Evolutionary conservation across 2,329 filamentous ascomycete species (phyloP).

Genomic region (Ceratocystis smalleyi): DNA sequence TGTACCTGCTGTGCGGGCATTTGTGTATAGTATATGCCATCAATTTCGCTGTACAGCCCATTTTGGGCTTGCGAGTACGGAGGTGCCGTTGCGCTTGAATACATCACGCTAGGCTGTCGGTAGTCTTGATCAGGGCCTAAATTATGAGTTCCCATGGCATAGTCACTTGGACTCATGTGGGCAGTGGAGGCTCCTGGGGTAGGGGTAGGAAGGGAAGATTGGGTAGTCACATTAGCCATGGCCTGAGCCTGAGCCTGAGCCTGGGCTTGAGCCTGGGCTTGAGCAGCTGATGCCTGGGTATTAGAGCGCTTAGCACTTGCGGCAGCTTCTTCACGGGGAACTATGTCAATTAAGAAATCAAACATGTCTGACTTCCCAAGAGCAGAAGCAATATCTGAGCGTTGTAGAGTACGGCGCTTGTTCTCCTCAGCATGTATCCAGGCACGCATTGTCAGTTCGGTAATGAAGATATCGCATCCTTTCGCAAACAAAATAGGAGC

Average conservation of each 20-base stretch:
- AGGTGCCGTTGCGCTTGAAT: slow-evolving; percentile 59
- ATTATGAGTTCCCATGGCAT: slow-evolving; percentile 45
- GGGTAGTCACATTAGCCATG: slow-evolving; percentile 5
- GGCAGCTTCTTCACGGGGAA: slow-evolving; percentile 83
- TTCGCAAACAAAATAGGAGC: slow-evolving; percentile 96
- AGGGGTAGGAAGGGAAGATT: not conserved
- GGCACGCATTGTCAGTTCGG: slow-evolving; percentile 94
- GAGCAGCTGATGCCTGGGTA: slow-evolving; percentile 30
- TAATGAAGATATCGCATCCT: slow-evolving; percentile 98
- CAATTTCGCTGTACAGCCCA: slow-evolving; percentile 66
- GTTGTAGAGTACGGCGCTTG: slow-evolving; percentile 85
- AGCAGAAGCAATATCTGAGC: slow-evolving; percentile 90
- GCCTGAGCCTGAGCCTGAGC: slow-evolving; percentile 11
- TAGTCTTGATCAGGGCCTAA: slow-evolving; percentile 62
- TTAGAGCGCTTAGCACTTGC: slow-evolving; percentile 65
- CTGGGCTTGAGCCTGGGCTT: slow-evolving; percentile 19
- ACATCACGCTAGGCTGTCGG: slow-evolving; percentile 58
- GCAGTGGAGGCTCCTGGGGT: not conserved
- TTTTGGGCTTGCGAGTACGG: slow-evolving; percentile 65
- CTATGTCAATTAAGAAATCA: slow-evolving; percentile 97
- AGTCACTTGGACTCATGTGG: slow-evolving; percentile 29
- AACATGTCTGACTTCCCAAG: slow-evolving; percentile 99
- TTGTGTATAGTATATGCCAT: slow-evolving; percentile 73
- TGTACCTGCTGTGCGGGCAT: slow-evolving; percentile 73
- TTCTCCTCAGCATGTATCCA: slow-evolving; percentile 99